Base-by-base conservation (phyloP, 2,329 filamentous ascomycete genomes). In the Colletotrichum somersetense region DNA sequence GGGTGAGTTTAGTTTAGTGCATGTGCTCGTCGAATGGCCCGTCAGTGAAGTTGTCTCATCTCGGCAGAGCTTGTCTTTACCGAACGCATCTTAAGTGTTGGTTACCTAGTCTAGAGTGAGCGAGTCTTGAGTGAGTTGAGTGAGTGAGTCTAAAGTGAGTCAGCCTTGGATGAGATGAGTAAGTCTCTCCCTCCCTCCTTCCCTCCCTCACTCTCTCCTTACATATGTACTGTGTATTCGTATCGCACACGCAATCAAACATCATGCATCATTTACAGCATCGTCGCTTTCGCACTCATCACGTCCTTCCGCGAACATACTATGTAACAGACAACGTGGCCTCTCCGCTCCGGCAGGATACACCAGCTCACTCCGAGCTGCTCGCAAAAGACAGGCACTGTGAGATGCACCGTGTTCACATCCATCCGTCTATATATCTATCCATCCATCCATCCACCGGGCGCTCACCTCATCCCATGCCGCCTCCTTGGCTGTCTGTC, bases 401-500 rank as follows among this genome's bases (percentile, higher is more conserved):
- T 33, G 26, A 2, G 5, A n/a, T 42, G 12, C n/a, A 38, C 30
- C 30, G 33, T 56, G 30, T 42, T 14, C 40, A 14, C 14, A 42
- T 42, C 40, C 40, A 59, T 50, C 26, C 26, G 26, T 26, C 42
- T 50, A 59, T 50, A 33, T 50, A 64, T 30, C 30, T 3, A 30
- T 30, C 30, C 30, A 42, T 40, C 11, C 10, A 12, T 18, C 30
- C 30, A 42, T 40, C 11, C 10, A 12, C 18, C 18, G 55, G 40
- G 42, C 16, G 16, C 18, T 44, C 59, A 56, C 40, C 30, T 35
- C 44, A 23, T 44, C 42, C 42, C 42, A 20, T 44, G 52, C 59
- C 23, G 42, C 35, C 35, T 48, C 57, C 26, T 59, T 69, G 66
- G 53, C 26, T 38, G 42, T 20, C 6, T 26, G 26, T 26, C 26